Evolutionary conservation across 192 early-diverging fungal genomes (phyloP), one percentile per base, ranked within the genome.

Genomic region (Linnemannia hyalina): DNA sequence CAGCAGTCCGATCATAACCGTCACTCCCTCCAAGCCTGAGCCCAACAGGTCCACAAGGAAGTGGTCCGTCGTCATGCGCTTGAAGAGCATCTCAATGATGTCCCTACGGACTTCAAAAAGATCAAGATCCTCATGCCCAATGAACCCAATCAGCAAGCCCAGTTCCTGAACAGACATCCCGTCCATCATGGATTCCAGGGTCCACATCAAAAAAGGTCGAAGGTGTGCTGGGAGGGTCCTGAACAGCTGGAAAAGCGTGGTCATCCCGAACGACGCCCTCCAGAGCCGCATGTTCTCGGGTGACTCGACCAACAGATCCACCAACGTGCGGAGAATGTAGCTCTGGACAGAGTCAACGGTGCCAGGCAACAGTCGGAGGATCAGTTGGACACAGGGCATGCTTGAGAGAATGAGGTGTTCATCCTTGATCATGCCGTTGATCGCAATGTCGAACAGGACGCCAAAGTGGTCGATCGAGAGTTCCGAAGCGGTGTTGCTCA

Each of bases 391-490:
- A 68, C 83, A 85, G 0, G 81, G 77, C 76, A 81, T 89, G 36
- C 82, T 89, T 6, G 74, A 76, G 18, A 89, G 70, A n/a, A 85
- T 79, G 20, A 89, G 65, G 46, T 89, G 88, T 44, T 89, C 80
- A n/a, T 89, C 82, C 57, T 82, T 85, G 73, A 79, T 82, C 76
- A 89, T 85, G 3, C 88, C 88, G 46, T 89, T 85, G 65, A 84
- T 85, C 7, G 83, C 83, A 60, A 89, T 89, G 38, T 89, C 88
- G 18, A 89, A 85, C 23, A 89, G 38, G 9, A 89, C 88, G 15
- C 83, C 76, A 57, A 89, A 89, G 63, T 89, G 88, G 29, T 85
- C 83, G 44, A 82, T 29, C 18, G 80, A 77, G 18, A 89, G 71
- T 11, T 85, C 80, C 0, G 73, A 85, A 1, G 78, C 70, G 10